These are phyloP conservation scores for Spergularia marina DNA, from an alignment of 148 eudicot species.

Conservation along the genomic window DNA sequence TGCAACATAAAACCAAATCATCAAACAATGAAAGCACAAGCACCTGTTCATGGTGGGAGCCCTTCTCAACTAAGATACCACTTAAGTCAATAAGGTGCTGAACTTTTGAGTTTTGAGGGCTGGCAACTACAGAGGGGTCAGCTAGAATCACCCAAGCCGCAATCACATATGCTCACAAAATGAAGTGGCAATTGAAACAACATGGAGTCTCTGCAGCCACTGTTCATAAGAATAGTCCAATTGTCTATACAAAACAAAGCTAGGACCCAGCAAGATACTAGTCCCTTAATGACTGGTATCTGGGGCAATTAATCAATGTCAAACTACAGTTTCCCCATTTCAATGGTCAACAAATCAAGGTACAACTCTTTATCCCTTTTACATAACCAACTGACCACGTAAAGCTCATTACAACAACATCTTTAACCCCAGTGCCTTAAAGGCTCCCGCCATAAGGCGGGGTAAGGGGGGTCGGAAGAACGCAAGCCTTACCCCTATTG, in stretches of 20 bases:
- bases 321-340: slow-evolving; percentile 3
- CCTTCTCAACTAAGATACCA: slow-evolving; percentile 4
- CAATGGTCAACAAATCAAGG: slow-evolving; percentile 5
- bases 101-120: background rate
- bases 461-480: no score
- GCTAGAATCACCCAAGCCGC: background rate
- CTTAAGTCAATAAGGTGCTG: background rate
- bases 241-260: background rate
- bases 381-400: no score
- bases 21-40: background rate
- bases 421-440: no score
- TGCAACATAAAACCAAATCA: slow-evolving; percentile 23
- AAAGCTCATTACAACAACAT: no score
- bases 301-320: background rate
- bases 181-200: slow-evolving; percentile 1
- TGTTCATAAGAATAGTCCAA: background rate
- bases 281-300: background rate
- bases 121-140: background rate
- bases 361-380: no score
- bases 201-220: background rate
- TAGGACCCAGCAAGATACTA: background rate
- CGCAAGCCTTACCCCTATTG: no score
- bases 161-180: background rate
- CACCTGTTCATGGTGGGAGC: background rate
- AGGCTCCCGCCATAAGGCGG: no score